Conservation (phyloP, 371 early-diverging fungal species). For the Coemansia sp. region DNA sequence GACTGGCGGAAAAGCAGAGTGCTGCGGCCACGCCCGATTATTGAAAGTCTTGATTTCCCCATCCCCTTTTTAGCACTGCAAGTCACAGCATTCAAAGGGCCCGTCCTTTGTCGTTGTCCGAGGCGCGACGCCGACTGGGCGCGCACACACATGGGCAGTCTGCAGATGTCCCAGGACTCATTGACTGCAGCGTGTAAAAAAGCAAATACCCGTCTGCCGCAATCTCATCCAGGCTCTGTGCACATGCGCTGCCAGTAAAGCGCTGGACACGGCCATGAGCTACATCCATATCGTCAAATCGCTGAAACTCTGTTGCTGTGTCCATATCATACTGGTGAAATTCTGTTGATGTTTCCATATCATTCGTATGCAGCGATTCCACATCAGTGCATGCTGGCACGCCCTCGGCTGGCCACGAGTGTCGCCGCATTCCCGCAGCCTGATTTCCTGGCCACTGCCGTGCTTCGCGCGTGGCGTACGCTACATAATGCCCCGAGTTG, state of each 20-base stretch:
- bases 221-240: constrained; percentile 32
- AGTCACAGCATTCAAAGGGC: not conserved
- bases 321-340: no score
- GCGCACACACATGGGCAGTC: not conserved
- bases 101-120: not conserved
- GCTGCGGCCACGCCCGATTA: constrained; percentile 15
- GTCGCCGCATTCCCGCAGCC: constrained; percentile 5
- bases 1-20: not conserved
- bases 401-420: constrained; percentile 24
- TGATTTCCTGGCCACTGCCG: not conserved
- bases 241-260: not conserved
- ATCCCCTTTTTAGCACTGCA: not conserved
- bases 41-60: constrained; percentile 3
- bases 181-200: constrained; percentile 37
- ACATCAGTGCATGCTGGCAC: not conserved
- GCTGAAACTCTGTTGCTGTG: constrained; percentile 21
- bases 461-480: constrained; percentile 2
- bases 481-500: constrained; percentile 39
- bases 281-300: constrained; percentile 46
- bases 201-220: constrained; percentile 37
- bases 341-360: no score
- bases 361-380: not conserved
- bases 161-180: constrained; percentile 1
- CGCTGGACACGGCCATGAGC: constrained; percentile 26
- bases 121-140: constrained; percentile 1